Percentiles rank a stretch among this genome's conserved stretches.
These are phyloP conservation scores for Diaporthe caulivora DNA, from an alignment of 2,329 filamentous ascomycete species.

Conservation along the genomic window DNA sequence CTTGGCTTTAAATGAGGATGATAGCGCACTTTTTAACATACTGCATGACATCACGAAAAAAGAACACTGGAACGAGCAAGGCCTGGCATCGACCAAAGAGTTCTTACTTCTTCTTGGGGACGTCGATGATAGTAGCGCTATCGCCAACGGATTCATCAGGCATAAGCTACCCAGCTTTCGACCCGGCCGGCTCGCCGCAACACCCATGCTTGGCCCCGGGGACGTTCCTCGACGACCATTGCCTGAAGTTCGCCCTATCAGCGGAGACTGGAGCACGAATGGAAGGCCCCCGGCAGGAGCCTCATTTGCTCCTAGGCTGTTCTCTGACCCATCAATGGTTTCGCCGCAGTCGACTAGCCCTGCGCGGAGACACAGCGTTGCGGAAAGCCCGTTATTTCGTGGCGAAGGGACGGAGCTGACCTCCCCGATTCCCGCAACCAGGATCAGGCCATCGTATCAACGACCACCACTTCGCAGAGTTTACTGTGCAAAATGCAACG, in stretches of 20 bases:
- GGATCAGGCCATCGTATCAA: constrained; percentile 60
- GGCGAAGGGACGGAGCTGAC: constrained; percentile 55
- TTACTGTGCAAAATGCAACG: constrained; percentile 82
- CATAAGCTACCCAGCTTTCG: constrained; percentile 51
- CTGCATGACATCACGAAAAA: constrained; percentile 60
- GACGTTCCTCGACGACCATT: constrained; percentile 54
- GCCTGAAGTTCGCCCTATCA: constrained; percentile 54
- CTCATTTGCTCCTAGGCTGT: constrained; percentile 45
- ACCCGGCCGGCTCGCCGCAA: constrained; percentile 48
- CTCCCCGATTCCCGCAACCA: constrained; percentile 56
- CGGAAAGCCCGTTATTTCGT: constrained; percentile 57
- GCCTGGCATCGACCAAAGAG: constrained; percentile 60
- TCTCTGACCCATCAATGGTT: constrained; percentile 46
- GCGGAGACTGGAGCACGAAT: constrained; percentile 52
- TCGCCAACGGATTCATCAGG: constrained; percentile 57
- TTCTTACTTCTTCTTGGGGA: constrained; percentile 64
- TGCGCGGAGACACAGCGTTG: constrained; percentile 60
- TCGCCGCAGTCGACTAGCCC: constrained; percentile 45
- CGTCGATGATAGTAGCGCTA: constrained; percentile 52
- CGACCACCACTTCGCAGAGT: constrained; percentile 76
- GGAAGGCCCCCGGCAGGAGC: constrained; percentile 46
- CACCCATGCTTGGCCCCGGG: constrained; percentile 48
- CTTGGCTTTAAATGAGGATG: constrained; percentile 57
- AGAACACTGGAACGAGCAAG: constrained; percentile 60
- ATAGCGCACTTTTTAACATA: constrained; percentile 57